Evolutionary conservation across 768 basidiomycete species (phyloP).

Genomic region (Boletales sp.): DNA sequence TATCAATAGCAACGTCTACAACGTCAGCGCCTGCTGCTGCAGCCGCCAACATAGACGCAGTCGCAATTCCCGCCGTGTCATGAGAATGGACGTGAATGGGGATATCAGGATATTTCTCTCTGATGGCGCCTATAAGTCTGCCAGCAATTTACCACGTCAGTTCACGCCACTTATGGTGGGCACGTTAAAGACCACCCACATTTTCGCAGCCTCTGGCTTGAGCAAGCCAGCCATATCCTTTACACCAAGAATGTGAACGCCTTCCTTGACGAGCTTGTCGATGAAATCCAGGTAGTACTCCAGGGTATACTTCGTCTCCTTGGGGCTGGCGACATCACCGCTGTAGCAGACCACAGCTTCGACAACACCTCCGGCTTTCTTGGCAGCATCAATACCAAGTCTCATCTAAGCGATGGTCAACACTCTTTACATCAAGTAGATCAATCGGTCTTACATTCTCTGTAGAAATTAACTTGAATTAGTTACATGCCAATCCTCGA

Average conservation of each 20-base stretch:
- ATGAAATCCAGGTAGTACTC: constrained; percentile 97
- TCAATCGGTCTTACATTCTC: constrained; percentile 58
- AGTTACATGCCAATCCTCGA: not conserved
- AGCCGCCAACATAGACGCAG: constrained; percentile 95
- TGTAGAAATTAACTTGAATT: constrained; percentile 25
- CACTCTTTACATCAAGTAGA: not conserved
- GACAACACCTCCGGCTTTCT: constrained; percentile 98
- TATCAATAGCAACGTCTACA: constrained; percentile 97
- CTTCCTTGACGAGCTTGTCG: constrained; percentile 87
- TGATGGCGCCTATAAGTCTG: constrained; percentile 90
- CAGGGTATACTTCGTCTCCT: constrained; percentile 95
- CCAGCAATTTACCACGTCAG: constrained; percentile 4
- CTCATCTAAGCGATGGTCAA: constrained; percentile 62
- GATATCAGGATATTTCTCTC: constrained; percentile 93
- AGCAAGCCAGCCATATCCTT: constrained; percentile 99
- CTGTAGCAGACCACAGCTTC: constrained; percentile 99
- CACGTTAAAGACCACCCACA: constrained; percentile 47
- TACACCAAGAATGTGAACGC: constrained; percentile 94
- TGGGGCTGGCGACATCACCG: constrained; percentile 92
- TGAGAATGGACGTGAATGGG: constrained; percentile 99
- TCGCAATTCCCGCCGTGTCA: constrained; percentile 97
- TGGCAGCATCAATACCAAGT: constrained; percentile 98
- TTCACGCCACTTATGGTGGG: not conserved
- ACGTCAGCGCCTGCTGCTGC: constrained; percentile 98
- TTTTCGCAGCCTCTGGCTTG: constrained; percentile 88